Evolutionary conservation across 768 basidiomycete genomes (phyloP).

Genomic region (Mycena belliarum): DNA sequence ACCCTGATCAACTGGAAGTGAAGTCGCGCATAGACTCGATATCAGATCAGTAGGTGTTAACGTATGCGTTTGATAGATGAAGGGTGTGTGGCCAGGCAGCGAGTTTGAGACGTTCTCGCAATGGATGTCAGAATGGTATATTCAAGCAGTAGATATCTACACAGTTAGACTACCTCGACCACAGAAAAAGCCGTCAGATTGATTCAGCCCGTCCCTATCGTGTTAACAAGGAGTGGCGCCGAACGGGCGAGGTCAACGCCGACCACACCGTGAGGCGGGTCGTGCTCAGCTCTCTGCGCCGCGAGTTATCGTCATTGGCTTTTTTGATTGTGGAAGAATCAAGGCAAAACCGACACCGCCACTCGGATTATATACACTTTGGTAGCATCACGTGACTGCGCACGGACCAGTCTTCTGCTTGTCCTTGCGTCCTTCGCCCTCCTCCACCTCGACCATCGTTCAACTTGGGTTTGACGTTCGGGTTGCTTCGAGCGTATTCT

Average conservation of each 20-base stretch:
- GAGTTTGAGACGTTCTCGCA: too few relatives aligned
- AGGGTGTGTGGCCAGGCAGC: too few relatives aligned
- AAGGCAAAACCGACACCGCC: slow-evolving; percentile 20
- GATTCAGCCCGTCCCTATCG: slow-evolving; percentile 57
- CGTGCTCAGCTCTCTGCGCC: slow-evolving; percentile 62
- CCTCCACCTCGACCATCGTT: not conserved
- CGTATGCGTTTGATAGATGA: too few relatives aligned
- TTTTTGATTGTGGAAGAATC: slow-evolving; percentile 51
- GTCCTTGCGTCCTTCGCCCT: not conserved
- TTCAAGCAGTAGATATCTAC: too few relatives aligned
- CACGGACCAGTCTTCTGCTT: slow-evolving; percentile 11
- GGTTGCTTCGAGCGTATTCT: too few relatives aligned
- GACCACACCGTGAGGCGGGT: slow-evolving; percentile 42
- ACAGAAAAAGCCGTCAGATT: slow-evolving; percentile 55
- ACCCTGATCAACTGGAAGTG: too few relatives aligned
- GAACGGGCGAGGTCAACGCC: slow-evolving; percentile 66
- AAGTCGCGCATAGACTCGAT: too few relatives aligned
- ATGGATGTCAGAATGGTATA: too few relatives aligned
- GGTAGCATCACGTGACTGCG: not conserved
- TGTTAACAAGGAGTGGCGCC: slow-evolving; percentile 64
- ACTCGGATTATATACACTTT: slow-evolving; percentile 3
- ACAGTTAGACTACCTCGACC: slow-evolving; percentile 1
- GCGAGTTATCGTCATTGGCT: slow-evolving; percentile 52
- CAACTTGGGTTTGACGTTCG: not conserved
- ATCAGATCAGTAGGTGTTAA: too few relatives aligned